Evolutionary conservation across 768 basidiomycete genomes (phyloP), one percentile per base, ranked within the genome.

Genomic region (Boletus sensibilis): DNA sequence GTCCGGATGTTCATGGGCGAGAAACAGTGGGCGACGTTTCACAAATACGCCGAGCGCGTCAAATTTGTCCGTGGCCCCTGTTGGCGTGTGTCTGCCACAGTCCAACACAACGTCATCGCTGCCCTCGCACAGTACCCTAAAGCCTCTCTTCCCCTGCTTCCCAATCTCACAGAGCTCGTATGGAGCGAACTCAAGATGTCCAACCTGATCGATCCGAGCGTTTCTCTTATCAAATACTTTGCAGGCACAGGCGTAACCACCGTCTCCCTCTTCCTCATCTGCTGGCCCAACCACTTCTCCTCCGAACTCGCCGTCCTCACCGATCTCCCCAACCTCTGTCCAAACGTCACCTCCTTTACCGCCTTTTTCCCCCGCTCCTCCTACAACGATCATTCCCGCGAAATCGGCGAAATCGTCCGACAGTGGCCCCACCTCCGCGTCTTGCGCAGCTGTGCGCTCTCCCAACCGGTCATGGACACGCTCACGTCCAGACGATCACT

Each of bases 121-220:
- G 55, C 60, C 16, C 57, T 70, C n/a, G 57, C 56, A 5, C 41
- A 40, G 18, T 56, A 59, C 12, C 48, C 60, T 0, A 56, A 56
- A 20, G 56, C 63, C 0, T 51, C 65, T 0, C 41, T 61, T 7
- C 65, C 68, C 0, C 34, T 71, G 8, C 66, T 71, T 23, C 68
- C 69, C 5, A 70, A 66, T 16, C 64, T 69, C 21, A 65, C 40
- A 0, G 56, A 62, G 25, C 57, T 70, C 23, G 43, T 60, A 33
- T 72, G 70, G 69, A 59, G 62, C 41, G 59, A 62, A 55, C 58
- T 66, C 21, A 60, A 62, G 35, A 66, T 64, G 66, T 60, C 59
- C 4, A 65, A 64, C 34, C 33, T 63, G 4, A 61, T 58, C 14
- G 52, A 67, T 44, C 65, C 67, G 5, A 58, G 61, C 31, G 55